Base-by-base conservation (phyloP, 2,329 filamentous ascomycete genomes). In the Cercospora sesami region DNA sequence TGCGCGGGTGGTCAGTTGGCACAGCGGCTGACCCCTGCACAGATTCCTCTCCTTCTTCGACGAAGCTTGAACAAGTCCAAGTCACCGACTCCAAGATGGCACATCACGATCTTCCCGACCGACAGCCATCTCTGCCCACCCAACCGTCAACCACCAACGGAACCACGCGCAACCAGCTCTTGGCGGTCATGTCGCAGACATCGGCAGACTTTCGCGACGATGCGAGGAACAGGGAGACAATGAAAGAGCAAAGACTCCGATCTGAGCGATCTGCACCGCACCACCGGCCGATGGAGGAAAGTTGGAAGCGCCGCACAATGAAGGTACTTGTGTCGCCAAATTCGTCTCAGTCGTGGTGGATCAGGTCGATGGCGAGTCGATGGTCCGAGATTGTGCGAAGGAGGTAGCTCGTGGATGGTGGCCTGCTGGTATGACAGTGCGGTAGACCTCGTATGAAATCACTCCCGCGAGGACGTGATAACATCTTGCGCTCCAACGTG, bases 1-100 rank as follows among this genome's bases (percentile, higher is more conserved):
- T 62, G 60, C 60, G 39, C 18, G 26, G 60, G 60, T 51, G 60
- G 60, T 62, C 60, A 62, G 60, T 31, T 23, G 23, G 60, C 23
- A 51, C 36, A 51, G 36, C 60, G 39, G 60, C 39, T 62, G 39
- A 62, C 60, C 39, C 60, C 26, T 51, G 60, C 60, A 10, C 36
- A 62, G 36, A 42, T 21, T 26, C 33, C 26, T 26, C 48, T 18
- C 33, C 14, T 30, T n/a, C 39, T 48, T 23, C 45, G 45, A 23
- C 10, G 23, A 39, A 48, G 9, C 42, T 8, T 51, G 23, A 31
- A 8, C 53, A 31, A n/a, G 45, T 30, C 53, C 26, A 57, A 8
- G 28, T n/a, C 53, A n/a, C n/a, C 23, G 23, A 31, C 16, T 57
- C 53, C 53, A 3, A 57, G 21, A 57, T 31, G 53, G n/a, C 53